Base-by-base conservation (phyloP, 2,329 filamentous ascomycete species). In the Claviceps pusilla region DNA sequence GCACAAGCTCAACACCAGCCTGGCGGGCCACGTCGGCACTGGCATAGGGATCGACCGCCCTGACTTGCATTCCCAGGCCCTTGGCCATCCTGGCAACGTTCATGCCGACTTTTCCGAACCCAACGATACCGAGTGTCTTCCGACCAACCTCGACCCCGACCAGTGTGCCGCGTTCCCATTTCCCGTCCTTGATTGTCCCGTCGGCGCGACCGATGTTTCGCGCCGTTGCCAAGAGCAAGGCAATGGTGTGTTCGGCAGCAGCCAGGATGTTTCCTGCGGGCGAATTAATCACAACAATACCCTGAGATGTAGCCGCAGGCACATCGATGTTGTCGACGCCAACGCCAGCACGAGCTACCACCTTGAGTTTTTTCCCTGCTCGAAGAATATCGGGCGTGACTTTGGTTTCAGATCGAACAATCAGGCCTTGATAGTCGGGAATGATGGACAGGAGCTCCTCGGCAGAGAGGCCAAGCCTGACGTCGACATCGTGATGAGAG, bases 321-420 rank as follows among this genome's bases (percentile, higher is more conserved):
- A 91, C 83, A 64, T 91, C 77, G 50, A 93, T 87, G 69, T 91
- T 90, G 69, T 91, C 86, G 29, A 91, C 86, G 37, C 86, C 87
- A 1, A 91, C 87, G 12, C 87, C 87, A 12, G 87, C 87, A 57
- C 87, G 76, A 2, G 86, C 87, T 28, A 93, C 86, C 9, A 91
- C 87, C 59, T 85, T 84, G 52, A 91, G 75, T 56, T 80, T 84
- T 60, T 74, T 78, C 10, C 80, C 86, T 1, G 82, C 83, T 12
- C 73, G 69, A 12, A 91, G 74, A 0, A 91, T 74, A 3, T 76
- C 71, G 0, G 83, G 76, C 0, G 84, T 90, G 56, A 91, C 86
- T 63, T 89, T 86, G 1, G 87, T 91, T 69, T 89, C 87, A 42
- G 86, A 90, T 3, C 87, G 82, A 45, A 91, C 82, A 57, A 91